Evolutionary conservation across 1,284 basidiomycete species (phyloP), one percentile per base, ranked within the genome.

Genomic region (Irpex sp.): DNA sequence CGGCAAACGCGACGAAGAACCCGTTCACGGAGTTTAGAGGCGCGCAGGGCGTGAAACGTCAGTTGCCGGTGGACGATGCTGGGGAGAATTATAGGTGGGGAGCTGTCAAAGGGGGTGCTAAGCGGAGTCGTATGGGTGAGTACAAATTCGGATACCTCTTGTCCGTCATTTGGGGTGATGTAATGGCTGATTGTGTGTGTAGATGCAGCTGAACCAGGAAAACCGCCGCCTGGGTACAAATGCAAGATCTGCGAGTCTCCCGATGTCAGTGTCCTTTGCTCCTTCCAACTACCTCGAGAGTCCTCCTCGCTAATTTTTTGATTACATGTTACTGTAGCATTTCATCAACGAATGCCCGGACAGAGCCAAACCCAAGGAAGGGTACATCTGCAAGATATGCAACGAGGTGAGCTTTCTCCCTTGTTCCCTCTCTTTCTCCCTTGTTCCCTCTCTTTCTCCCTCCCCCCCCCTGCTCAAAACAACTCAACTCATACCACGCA

Each of bases 311-410:
- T n/a, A n/a, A n/a, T n/a, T n/a, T n/a, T n/a, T n/a, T n/a, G n/a
- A n/a, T n/a, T n/a, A n/a, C n/a, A n/a, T n/a, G n/a, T n/a, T n/a
- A n/a, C n/a, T n/a, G n/a, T n/a, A n/a, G n/a, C n/a, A 93, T 73
- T 88, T 87, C 65, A 87, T 91, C 65, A 83, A 80, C 58, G 80
- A 88, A 65, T 92, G 93, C 65, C 88, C 89, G 0, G 86, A 90
- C 53, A 77, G 86, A 57, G 77, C 75, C 18, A 90, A 87, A 68
- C 92, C 91, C 4, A 88, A 90, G 28, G 91, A 93, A 65, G 84
- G 84, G 39, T 96, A 96, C 69, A 73, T 94, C n/a, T 96, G 93
- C 77, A 91, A 82, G 70, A 84, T 93, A 23, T 96, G 93, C 69
- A 82, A 86, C 59, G 82, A 80, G 57, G 83, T 84, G 61, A 5